Evolutionary conservation across 768 basidiomycete genomes (phyloP), one percentile per base, ranked within the genome.

Genomic region (Cytidiella melzeri): DNA sequence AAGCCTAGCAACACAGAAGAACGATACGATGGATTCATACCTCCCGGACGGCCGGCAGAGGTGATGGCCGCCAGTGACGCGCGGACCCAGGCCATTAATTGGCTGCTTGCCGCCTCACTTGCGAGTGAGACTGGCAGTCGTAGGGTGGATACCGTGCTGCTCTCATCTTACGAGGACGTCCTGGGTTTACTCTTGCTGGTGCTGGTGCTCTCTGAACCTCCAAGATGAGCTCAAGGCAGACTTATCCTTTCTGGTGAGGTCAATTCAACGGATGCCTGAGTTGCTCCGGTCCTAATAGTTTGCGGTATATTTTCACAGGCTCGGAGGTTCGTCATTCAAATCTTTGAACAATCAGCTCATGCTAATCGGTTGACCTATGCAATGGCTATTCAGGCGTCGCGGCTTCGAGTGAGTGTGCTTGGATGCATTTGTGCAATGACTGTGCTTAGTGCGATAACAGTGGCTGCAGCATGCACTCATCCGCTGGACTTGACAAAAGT

Each of bases 401-500:
- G 40, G 68, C 64, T 25, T 68, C 68, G 12, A 59, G 68, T 69
- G 50, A 53, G 67, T 62, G 21, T 18, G 25, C n/a, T n/a, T n/a
- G n/a, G n/a, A n/a, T n/a, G n/a, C n/a, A n/a, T n/a, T n/a, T n/a
- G n/a, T n/a, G n/a, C n/a, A n/a, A n/a, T n/a, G n/a, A n/a, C n/a
- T n/a, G n/a, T n/a, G n/a, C 44, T 19, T n/a, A 28, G 30, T 26
- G 34, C 41, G 11, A 12, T 19, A n/a, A 46, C n/a, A 87, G 87
- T 90, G 80, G 88, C 89, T 36, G 84, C 88, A 24, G 80, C 75
- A 47, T 83, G 78, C 61, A 92, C 88, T 0, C 89, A 92, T 69
- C 89, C 89, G 34, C 65, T 92, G 48, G 89, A 92, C 66, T 70
- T 92, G 46, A 85, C 87, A 26, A 94, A 92, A 81, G 86, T 91